Percentiles rank a stretch among this genome's conserved stretches.
Conservation (phyloP, 2,329 filamentous ascomycete species). For the Dactylellina sp. region DNA sequence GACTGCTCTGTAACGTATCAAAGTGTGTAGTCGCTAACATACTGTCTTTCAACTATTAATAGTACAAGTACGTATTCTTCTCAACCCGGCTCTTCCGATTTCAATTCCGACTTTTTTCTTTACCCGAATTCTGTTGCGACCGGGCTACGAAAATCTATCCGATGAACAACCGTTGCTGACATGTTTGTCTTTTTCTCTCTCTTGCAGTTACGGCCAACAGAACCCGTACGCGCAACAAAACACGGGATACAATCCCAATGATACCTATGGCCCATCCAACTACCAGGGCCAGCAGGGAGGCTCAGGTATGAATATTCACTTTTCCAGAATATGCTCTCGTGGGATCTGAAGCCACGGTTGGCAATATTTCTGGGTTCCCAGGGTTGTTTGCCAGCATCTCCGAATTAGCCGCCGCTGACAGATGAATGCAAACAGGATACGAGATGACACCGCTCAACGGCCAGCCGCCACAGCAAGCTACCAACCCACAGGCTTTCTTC, state of each 20-base stretch:
- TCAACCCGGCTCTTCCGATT: neutral
- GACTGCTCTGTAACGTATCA: too few species aligned
- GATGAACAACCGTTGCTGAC: conserved; percentile 21
- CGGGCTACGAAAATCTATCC: neutral
- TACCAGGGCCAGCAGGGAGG: conserved; percentile 45
- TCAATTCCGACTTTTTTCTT: conserved; percentile 8
- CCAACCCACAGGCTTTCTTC: conserved; percentile 57
- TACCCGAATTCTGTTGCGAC: neutral
- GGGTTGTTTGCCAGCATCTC: neutral
- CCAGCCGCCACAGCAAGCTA: conserved; percentile 32
- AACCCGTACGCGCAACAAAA: conserved; percentile 58
- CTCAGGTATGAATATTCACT: conserved; percentile 27
- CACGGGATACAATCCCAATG: conserved; percentile 53
- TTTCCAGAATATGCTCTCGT: neutral
- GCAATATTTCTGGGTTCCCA: neutral
- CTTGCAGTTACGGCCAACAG: conserved; percentile 39
- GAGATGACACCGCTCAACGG: conserved; percentile 46
- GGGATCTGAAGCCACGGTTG: too few species aligned
- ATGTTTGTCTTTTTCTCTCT: neutral
- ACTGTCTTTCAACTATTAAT: neutral
- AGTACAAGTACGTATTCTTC: conserved; percentile 47
- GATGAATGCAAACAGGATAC: conserved; percentile 50
- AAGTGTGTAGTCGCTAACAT: conserved; percentile 13
- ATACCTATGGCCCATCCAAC: conserved; percentile 50
- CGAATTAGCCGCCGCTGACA: conserved; percentile 35